phyloP scores from a whole-genome alignment of 768 basidiomycete species.

The Russula virescens region DNA sequence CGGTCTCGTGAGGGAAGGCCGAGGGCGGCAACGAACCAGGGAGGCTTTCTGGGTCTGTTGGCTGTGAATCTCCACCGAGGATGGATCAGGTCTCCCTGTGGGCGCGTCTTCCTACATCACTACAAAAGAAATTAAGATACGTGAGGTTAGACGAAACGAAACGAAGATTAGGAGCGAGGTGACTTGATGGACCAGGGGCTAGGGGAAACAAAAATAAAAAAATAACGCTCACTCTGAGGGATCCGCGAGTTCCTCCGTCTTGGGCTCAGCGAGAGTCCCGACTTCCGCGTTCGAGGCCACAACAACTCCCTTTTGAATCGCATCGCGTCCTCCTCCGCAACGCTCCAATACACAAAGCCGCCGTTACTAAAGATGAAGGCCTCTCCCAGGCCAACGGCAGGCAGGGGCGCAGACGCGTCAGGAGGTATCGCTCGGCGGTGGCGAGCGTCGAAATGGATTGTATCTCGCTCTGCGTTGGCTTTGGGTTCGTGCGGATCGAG shows the following conservation, averaged over 20 bases:
- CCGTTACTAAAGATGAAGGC: slow-evolving; percentile 89
- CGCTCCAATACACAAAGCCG: slow-evolving; percentile 86
- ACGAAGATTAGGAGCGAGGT: too few relatives aligned
- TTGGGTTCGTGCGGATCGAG: slow-evolving; percentile 81
- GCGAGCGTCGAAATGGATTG: slow-evolving; percentile 77
- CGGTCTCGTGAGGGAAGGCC: slow-evolving; percentile 58
- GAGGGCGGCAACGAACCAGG: slow-evolving; percentile 43
- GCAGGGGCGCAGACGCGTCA: slow-evolving; percentile 52
- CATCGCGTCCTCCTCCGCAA: slow-evolving; percentile 68
- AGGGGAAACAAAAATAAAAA: not conserved
- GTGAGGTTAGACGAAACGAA: too few relatives aligned
- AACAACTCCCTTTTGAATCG: slow-evolving; percentile 63
- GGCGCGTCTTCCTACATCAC: slow-evolving; percentile 60
- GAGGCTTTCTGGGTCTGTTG: slow-evolving; percentile 47
- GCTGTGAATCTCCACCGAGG: slow-evolving; percentile 61
- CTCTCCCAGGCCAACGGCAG: slow-evolving; percentile 61
- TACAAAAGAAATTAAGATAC: not conserved
- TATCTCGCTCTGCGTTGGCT: slow-evolving; percentile 77
- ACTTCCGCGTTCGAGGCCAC: slow-evolving; percentile 53
- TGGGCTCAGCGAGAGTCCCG: slow-evolving; percentile 56
- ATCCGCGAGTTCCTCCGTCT: slow-evolving; percentile 89
- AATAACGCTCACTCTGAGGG: slow-evolving; percentile 65
- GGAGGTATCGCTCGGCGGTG: slow-evolving; percentile 78
- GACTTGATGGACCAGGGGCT: too few relatives aligned
- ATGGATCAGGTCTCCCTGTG: slow-evolving; percentile 92